Evolutionary conservation across 306 rosid genomes (phyloP), one percentile per base, ranked within the genome.

Genomic region (Hippophae tibetana): DNA sequence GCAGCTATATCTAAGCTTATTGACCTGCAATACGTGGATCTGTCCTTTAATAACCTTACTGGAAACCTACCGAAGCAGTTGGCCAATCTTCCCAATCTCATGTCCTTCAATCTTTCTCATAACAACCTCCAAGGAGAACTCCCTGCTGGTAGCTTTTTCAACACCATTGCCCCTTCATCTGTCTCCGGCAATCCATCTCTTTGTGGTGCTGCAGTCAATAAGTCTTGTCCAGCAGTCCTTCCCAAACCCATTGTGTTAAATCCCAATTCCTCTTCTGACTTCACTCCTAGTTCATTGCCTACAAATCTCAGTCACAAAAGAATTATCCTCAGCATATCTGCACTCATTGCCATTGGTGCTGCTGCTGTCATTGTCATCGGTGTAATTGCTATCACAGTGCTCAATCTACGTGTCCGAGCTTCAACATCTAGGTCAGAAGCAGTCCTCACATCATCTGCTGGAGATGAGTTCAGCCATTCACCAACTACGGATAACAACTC

Each of bases 331-430:
- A 93, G 99, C 85, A 84, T 93, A 72, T 93, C 99, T 51, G 88
- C 99, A 5, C 97, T 93, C 67, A 82, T 93, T 52, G 99, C 99
- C 75, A 93, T 93, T 60, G 99, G 95, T 55, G 99, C 99, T 65
- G 99, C 99, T 9, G 94, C 90, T 66, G 84, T 84, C 69, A 93
- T 93, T 64, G 85, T 93, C 42, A 69, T 93, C 47, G 99, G 99
- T 57, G 99, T 93, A 38, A 86, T 93, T 58, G 79, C 97, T 13
- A 93, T 93, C 72, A 82, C 90, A 2, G 95, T 93, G 70, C 97
- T 93, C 62, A 93, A 93, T 71, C 87, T 93, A 65, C 94, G 82
- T 31, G 93, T 88, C 44, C 84, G 86, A 46, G 54, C 99, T 25
- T 65, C 90, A 45, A 8, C 76, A 10, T 64, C 87, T 49, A 83